Conservation (phyloP, 805 yeast genomes). For the Candida sonorensis region DNA sequence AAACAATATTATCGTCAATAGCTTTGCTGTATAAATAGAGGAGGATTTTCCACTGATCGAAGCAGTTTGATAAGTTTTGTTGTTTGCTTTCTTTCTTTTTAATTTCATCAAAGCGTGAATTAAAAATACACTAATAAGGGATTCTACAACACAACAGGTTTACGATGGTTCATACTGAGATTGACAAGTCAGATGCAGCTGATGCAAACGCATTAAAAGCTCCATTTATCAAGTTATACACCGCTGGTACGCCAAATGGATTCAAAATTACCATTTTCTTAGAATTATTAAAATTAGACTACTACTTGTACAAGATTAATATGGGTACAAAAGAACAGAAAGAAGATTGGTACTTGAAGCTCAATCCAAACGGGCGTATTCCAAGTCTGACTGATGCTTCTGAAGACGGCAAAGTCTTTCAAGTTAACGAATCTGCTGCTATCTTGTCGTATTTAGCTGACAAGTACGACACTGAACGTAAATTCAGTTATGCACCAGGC, state of each 20-base stretch:
- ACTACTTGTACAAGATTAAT: slow-evolving; percentile 35
- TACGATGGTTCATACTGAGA: slow-evolving; percentile 22
- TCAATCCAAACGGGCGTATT: slow-evolving; percentile 59
- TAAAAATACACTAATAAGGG: no score
- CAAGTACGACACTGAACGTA: slow-evolving; percentile 49
- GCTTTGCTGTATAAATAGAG: no score
- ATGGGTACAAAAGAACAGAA: slow-evolving; percentile 40
- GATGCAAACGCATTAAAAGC: slow-evolving; percentile 26
- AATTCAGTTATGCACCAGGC: slow-evolving; percentile 33
- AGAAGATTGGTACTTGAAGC: slow-evolving; percentile 46
- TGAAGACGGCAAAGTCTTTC: slow-evolving; percentile 34
- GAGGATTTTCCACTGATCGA: no score
- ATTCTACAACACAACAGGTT: no score
- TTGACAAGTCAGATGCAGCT: slow-evolving; percentile 28
- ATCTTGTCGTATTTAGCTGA: slow-evolving; percentile 54
- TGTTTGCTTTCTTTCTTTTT: no score
- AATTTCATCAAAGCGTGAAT: no score
- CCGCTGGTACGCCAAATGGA: slow-evolving; percentile 39
- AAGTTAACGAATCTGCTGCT: slow-evolving; percentile 55
- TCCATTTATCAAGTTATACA: slow-evolving; percentile 38
- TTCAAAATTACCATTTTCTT: slow-evolving; percentile 33
- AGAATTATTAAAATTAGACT: slow-evolving; percentile 36
- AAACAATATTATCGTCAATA: no score
- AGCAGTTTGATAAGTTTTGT: no score
- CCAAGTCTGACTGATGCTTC: slow-evolving; percentile 43